Base-by-base conservation (phyloP, 2,329 filamentous ascomycete genomes). In the Clarireedia paspali region DNA sequence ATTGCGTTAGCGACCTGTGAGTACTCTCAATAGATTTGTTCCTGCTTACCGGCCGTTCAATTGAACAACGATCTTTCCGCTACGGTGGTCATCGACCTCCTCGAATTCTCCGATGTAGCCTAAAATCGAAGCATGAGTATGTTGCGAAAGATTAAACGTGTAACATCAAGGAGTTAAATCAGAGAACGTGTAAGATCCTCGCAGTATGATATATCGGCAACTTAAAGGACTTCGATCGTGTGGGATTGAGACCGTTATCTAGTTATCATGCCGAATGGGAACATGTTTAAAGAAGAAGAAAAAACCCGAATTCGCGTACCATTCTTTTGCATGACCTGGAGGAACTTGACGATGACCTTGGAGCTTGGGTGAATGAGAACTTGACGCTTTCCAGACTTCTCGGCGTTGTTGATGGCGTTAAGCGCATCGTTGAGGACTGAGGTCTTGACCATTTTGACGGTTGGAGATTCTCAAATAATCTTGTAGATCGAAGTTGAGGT, bases 271-370 rank as follows among this genome's bases (percentile, higher is more conserved):
- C 91, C 92, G 94, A 94, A 85, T 65, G 61, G 57, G 27, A n/a
- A 15, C 27, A 49, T 59, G 6, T 5, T 39, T 40, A 27, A 24
- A n/a, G 48, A 57, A 53, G 36, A 38, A 50, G 61, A 60, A 49
- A 46, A 14, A 20, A 20, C 20, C 20, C 20, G 2, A 20, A 9
- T 49, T 54, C 46, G 27, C 91, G 66, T 94, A 97, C 94, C 94
- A 82, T 99, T 94, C 78, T 89, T 90, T 83, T 99, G 94, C 94
- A 99, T 99, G 77, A 97, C 92, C 74, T 83, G 83, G 74, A 99
- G 83, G 87, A 97, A 99, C 85, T 97, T 97, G 83, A 95, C 81
- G 72, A 99, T 99, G 83, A 99, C 94, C 89, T 99, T 99, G 78
- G 94, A 97, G 77, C 84, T 88, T 70, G 95, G 94, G 72, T 91